A percentile compares a stretch with the other conserved stretches of the same genome.
phyloP scores from a whole-genome alignment of 768 basidiomycete genomes.

The Trametes cubensis region DNA sequence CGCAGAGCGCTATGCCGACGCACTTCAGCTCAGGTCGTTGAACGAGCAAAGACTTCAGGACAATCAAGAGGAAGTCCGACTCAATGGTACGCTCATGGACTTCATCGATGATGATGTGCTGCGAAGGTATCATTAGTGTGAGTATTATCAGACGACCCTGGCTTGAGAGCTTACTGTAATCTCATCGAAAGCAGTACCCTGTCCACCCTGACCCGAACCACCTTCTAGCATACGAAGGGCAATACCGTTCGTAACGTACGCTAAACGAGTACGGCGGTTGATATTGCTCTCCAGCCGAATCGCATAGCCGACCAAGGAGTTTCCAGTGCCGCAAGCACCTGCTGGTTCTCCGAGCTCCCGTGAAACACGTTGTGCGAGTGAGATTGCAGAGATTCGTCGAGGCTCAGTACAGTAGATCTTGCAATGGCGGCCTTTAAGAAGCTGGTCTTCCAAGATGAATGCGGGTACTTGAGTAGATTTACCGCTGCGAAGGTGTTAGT shows the following conservation, averaged over 20 bases:
- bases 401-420: constrained; percentile 96
- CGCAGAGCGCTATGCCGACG: constrained; percentile 17
- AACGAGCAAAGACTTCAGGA: constrained; percentile 79
- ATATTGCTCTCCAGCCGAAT: constrained; percentile 91
- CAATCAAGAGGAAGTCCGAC: constrained; percentile 94
- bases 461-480: constrained; percentile 97
- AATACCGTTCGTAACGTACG: constrained; percentile 93
- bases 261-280: constrained; percentile 72
- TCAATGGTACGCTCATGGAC: constrained; percentile 97
- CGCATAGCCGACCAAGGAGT: constrained; percentile 90
- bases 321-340: constrained; percentile 72
- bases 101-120: constrained; percentile 97
- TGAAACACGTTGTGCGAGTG: constrained; percentile 93
- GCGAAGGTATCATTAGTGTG: neutral
- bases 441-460: constrained; percentile 89
- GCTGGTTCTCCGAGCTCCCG: constrained; percentile 87
- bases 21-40: constrained; percentile 86
- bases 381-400: constrained; percentile 93
- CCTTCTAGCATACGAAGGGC: constrained; percentile 96
- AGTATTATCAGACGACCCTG: neutral
- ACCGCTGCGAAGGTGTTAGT: constrained; percentile 53
- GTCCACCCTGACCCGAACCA: constrained; percentile 66
- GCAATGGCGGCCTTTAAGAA: constrained; percentile 78
- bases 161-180: constrained; percentile 67
- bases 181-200: constrained; percentile 87